phyloP scores from a whole-genome alignment of 2,329 filamentous ascomycete species.

The Calonectria pteridis region DNA sequence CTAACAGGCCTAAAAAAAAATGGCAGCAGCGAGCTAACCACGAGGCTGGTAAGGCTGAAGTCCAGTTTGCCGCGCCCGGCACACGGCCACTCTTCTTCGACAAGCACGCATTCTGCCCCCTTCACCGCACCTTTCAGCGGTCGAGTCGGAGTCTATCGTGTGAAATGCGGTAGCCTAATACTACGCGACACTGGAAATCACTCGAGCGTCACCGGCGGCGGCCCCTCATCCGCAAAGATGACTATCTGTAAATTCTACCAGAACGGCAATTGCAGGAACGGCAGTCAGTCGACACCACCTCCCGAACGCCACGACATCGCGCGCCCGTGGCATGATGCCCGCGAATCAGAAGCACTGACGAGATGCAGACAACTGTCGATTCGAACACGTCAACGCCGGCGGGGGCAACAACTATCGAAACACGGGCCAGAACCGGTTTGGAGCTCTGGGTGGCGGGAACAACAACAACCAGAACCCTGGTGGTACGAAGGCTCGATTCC shows the following conservation, averaged over 20 bases:
- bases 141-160: not conserved
- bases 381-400: conserved; percentile 63
- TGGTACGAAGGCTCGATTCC: conserved; percentile 27
- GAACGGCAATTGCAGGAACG: conserved; percentile 65
- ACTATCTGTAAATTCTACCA: conserved; percentile 62
- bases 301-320: not conserved
- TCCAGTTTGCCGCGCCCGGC: not conserved
- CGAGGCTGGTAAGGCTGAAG: conserved; percentile 46
- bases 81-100: conserved; percentile 1
- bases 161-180: conserved; percentile 39
- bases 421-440: conserved; percentile 68
- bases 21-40: conserved; percentile 7
- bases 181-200: conserved; percentile 27
- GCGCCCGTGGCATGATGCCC: not conserved
- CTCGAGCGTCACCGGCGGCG: conserved; percentile 24
- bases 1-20: conserved; percentile 21
- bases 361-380: conserved; percentile 63
- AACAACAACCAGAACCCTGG: conserved; percentile 36
- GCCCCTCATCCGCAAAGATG: conserved; percentile 45
- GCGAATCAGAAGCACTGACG: conserved; percentile 24
- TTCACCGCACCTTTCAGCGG: not conserved
- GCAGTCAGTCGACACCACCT: conserved; percentile 56
- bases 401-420: conserved; percentile 43
- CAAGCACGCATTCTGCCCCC: not conserved
- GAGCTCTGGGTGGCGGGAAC: conserved; percentile 55